A percentile compares a stretch with the other conserved stretches of the same genome.
Evolutionary conservation across 495 filamentous ascomycete genomes (phyloP).

Genomic region (Neurospora tetraspora): DNA sequence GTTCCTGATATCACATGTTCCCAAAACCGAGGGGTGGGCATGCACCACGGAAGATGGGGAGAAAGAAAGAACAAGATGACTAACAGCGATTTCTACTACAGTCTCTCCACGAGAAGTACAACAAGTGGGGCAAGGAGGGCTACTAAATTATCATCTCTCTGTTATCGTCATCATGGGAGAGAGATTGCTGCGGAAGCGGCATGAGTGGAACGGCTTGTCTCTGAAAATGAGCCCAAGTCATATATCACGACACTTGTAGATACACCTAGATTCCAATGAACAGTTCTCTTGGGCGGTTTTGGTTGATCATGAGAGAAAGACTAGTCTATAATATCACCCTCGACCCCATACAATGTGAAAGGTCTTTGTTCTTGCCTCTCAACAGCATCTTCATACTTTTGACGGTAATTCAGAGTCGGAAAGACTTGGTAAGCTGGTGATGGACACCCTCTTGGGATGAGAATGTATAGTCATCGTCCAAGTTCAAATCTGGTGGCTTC

Average conservation of each 20-base stretch:
- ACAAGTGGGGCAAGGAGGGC: constrained; percentile 96
- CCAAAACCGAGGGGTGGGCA: not conserved
- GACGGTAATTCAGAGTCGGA: not conserved
- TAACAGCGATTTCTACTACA: constrained; percentile 26
- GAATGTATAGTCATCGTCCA: not conserved
- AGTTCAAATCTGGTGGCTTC: not conserved
- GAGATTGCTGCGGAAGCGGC: not conserved
- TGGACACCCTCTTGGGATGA: not conserved
- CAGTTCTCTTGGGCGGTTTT: not conserved
- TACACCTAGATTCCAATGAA: not conserved
- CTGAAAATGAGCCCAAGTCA: not conserved
- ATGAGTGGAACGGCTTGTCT: not conserved
- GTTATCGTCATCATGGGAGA: not conserved
- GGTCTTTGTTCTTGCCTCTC: not conserved
- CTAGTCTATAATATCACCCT: not conserved
- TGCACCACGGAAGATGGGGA: not conserved
- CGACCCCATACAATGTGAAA: not conserved
- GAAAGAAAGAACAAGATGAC: constrained; percentile 1
- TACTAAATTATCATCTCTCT: constrained; percentile 23
- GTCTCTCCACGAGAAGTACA: constrained; percentile 88
- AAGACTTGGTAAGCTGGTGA: not conserved
- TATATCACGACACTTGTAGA: not conserved
- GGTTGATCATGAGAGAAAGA: not conserved
- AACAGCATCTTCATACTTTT: not conserved
- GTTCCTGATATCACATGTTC: not conserved